Base-by-base conservation (phyloP, 179 eudicot species). In the Heliamphora pulchella region DNA sequence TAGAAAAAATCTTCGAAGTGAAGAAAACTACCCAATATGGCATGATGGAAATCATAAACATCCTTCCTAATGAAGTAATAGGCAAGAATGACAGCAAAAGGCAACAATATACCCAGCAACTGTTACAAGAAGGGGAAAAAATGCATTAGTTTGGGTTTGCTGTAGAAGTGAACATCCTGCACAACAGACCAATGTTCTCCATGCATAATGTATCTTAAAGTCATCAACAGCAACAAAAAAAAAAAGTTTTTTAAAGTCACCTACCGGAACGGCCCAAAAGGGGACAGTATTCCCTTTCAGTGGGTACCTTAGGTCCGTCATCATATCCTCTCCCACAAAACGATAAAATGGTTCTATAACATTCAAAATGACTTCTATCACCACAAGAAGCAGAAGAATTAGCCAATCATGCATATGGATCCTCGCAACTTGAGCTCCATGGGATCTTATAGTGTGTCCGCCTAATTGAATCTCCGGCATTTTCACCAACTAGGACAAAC, bases 41-140 rank as follows among this genome's bases (percentile, higher is more conserved):
- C 98, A 82, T 92, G 97, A 86, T 96, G 98, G 74, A 96, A 87
- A 86, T 96, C 99, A 82, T 92, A 96, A 71, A 96, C 93, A 87
- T 94, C 91, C 88, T 77, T 90, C 75, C 96, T 87, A 66, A 90
- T 88, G 84, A 89, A 87, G 84, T 94, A 96, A 85, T 88, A 89
- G 81, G 86, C 69, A 47, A 89, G 85, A 82, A 92, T 90, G 83
- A 92, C 78, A 44, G 82, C 83, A 39, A 96, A 85, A 74, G 99
- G 99, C 84, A 94, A 78, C 86, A 91, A 70, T 78, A 91, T 78
- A 50, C 92, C 96, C 85, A 90, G 71, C 5, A 95, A 62, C 99
- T 96, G 90, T 78, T 31, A 68, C 58, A 82, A 41, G 17, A 80
- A 77, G 54, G 59, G 71, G 67, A 53, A 79, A 31, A 31, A 31